Evolutionary conservation across 495 filamentous ascomycete genomes (phyloP).

Genomic region (Penicillium cosmopolitanum): DNA sequence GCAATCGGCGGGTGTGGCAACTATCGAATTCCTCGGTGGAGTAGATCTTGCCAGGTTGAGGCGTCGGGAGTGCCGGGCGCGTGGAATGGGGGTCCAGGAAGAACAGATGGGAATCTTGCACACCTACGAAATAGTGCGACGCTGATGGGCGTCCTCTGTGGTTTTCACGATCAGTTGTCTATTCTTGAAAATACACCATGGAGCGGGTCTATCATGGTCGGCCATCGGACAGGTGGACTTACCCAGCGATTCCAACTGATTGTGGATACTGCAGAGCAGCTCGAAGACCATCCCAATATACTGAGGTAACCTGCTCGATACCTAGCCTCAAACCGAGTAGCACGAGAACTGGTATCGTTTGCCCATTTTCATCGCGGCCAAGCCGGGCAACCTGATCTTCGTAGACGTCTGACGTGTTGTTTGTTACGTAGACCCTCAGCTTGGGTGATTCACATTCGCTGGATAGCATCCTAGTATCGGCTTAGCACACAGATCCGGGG

Average conservation of each 20-base stretch:
- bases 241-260: constrained; percentile 96
- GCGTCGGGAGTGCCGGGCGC: constrained; percentile 65
- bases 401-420: constrained; percentile 89
- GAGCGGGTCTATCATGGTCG: background rate
- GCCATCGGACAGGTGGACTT: constrained; percentile 28
- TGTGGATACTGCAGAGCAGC: constrained; percentile 80
- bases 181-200: background rate
- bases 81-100: constrained; percentile 94
- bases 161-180: constrained; percentile 10
- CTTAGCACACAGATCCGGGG: background rate
- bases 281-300: constrained; percentile 90
- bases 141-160: constrained; percentile 86
- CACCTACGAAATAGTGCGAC: constrained; percentile 96
- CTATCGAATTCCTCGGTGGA: constrained; percentile 73
- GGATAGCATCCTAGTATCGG: constrained; percentile 65
- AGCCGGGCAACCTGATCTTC: constrained; percentile 81
- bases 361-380: constrained; percentile 63
- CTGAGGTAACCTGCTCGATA: constrained; percentile 88
- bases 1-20: constrained; percentile 84
- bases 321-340: constrained; percentile 86
- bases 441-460: constrained; percentile 57
- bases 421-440: constrained; percentile 84
- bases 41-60: constrained; percentile 54
- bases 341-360: constrained; percentile 83
- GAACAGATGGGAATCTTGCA: constrained; percentile 87